Percentiles rank a stretch among this genome's conserved stretches.
Evolutionary conservation across 2,329 filamentous ascomycete genomes (phyloP).

Genomic region (Tolypocladium tropicale): DNA sequence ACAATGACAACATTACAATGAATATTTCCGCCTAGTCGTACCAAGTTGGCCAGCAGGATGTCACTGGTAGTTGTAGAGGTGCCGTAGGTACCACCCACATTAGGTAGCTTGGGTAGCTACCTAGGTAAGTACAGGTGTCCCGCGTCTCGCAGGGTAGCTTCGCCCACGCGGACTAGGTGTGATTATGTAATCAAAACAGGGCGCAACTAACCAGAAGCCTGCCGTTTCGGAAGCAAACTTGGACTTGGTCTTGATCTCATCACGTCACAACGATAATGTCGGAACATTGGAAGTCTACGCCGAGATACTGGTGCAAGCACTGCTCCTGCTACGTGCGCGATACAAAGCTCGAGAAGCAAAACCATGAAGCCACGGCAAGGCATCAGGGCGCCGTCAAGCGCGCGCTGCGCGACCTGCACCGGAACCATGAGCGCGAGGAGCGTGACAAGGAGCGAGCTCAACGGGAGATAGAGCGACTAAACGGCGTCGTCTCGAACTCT

Average conservation of each 20-base stretch:
- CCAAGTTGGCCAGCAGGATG: too few relatives aligned
- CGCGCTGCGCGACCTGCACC: conserved; percentile 81
- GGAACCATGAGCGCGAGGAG: conserved; percentile 68
- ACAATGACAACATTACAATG: background rate
- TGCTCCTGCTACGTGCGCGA: conserved; percentile 86
- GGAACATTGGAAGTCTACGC: conserved; percentile 98
- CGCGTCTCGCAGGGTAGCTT: too few relatives aligned
- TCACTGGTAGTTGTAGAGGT: too few relatives aligned
- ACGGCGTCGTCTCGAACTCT: conserved; percentile 52
- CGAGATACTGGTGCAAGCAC: conserved; percentile 97
- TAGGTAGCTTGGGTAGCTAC: too few relatives aligned
- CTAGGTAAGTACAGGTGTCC: too few relatives aligned
- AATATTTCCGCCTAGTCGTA: too few relatives aligned
- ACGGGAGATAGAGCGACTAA: conserved; percentile 76
- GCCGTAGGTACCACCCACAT: too few relatives aligned
- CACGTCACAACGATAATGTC: conserved; percentile 54
- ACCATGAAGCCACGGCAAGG: conserved; percentile 79
- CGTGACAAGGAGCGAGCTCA: conserved; percentile 75
- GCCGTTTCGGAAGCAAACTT: background rate
- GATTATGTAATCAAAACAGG: background rate
- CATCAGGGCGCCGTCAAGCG: conserved; percentile 83
- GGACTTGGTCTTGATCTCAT: background rate
- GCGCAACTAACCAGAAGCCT: background rate
- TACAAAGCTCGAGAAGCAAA: conserved; percentile 77
- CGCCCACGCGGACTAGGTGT: too few relatives aligned